Percentiles rank a stretch among this genome's conserved stretches.
Evolutionary conservation across 345 rosid species (phyloP).

Genomic region (Psidium guajava): DNA sequence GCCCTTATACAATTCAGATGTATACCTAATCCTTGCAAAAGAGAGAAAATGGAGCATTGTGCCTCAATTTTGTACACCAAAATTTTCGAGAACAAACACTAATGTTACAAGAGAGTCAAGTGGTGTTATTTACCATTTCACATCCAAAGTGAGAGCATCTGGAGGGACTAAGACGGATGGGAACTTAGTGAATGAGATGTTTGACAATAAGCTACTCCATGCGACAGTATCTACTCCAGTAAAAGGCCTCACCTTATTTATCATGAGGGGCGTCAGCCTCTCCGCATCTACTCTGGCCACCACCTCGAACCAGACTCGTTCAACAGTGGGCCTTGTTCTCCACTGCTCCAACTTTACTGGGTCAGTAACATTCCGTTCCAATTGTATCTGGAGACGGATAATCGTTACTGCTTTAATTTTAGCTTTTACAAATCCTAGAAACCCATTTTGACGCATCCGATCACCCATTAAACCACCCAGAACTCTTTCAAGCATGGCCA

Average conservation of each 20-base stretch:
- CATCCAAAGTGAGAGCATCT: constrained; percentile 71
- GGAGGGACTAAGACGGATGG: constrained; percentile 62
- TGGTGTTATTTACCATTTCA: constrained; percentile 48
- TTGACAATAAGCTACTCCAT: constrained; percentile 64
- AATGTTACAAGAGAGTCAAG: constrained; percentile 5
- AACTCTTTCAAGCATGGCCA: constrained; percentile 29
- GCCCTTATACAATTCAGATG: background rate
- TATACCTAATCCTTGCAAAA: background rate
- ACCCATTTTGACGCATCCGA: constrained; percentile 2
- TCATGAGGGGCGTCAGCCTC: constrained; percentile 30
- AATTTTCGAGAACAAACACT: background rate
- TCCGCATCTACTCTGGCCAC: constrained; percentile 43
- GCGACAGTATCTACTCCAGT: constrained; percentile 41
- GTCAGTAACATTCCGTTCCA: constrained; percentile 33
- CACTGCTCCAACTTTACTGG: constrained; percentile 26
- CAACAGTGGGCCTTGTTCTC: constrained; percentile 55
- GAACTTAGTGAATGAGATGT: constrained; percentile 68
- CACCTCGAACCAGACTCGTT: constrained; percentile 59
- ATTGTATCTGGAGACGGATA: constrained; percentile 42
- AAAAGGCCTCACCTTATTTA: constrained; percentile 53
- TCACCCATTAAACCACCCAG: constrained; percentile 27
- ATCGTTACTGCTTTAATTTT: constrained; percentile 35
- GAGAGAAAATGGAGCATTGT: background rate
- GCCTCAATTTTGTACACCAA: background rate
- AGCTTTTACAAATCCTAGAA: constrained; percentile 25